phyloP scores from a whole-genome alignment of 495 filamentous ascomycete species.

The Rhypophila decipiens region DNA sequence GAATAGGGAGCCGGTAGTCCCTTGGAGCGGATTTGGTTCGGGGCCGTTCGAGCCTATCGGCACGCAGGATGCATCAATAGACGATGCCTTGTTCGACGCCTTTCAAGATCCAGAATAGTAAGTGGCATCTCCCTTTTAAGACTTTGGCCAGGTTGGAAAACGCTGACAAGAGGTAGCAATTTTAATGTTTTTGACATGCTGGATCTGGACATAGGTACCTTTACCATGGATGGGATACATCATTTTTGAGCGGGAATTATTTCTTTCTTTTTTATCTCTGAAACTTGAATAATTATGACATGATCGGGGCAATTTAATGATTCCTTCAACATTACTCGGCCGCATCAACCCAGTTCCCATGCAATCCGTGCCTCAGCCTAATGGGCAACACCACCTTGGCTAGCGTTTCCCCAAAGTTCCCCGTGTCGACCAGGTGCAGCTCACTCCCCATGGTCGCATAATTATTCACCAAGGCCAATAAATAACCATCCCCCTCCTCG shows the following conservation, averaged over 20 bases:
- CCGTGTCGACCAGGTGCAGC: conserved; percentile 10
- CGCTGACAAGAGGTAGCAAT: neutral
- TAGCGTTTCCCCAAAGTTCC: conserved; percentile 3
- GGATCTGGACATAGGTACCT: conserved; percentile 5
- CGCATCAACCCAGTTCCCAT: conserved; percentile 12
- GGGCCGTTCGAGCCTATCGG: neutral
- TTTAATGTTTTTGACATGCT: conserved; percentile 6
- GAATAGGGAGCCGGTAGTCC: too few relatives aligned
- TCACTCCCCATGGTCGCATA: conserved; percentile 9
- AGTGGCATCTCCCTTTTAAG: neutral
- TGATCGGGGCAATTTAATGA: neutral
- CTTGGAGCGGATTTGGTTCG: too few relatives aligned
- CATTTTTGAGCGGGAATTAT: neutral
- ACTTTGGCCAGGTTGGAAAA: neutral
- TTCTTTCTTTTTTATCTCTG: neutral
- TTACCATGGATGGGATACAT: conserved; percentile 3
- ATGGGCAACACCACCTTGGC: conserved; percentile 7
- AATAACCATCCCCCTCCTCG: conserved; percentile 46
- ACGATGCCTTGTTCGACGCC: conserved; percentile 3
- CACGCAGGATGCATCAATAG: neutral
- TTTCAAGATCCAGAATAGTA: conserved; percentile 1
- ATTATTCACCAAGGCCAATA: conserved; percentile 45
- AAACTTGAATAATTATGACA: neutral
- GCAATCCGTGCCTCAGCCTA: conserved; percentile 7
- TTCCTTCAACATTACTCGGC: neutral